A percentile compares a stretch with the other conserved stretches of the same genome.
Evolutionary conservation across 164 flowering plant genomes (phyloP).

Genomic region (Tetracentron sinense): DNA sequence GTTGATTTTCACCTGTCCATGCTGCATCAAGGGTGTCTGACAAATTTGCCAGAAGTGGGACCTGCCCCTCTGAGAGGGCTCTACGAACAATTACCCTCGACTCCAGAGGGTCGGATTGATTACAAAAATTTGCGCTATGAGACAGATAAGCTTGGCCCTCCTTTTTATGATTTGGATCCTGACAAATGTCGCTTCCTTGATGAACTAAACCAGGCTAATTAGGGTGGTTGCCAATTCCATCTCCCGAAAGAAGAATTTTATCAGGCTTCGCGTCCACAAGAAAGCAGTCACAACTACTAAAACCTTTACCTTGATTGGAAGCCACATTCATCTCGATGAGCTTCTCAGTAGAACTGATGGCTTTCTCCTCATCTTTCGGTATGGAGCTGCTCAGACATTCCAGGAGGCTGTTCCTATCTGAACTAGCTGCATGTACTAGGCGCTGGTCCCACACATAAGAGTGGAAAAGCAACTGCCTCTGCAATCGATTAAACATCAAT

Average conservation of each 20-base stretch:
- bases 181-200: slow-evolving; percentile 20
- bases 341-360: slow-evolving; percentile 28
- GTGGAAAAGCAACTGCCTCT: slow-evolving; percentile 75
- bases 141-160: slow-evolving; percentile 21
- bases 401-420: slow-evolving; percentile 23
- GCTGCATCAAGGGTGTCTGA: slow-evolving; percentile 92
- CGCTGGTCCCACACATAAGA: slow-evolving; percentile 89
- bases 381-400: slow-evolving; percentile 19
- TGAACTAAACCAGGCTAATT: slow-evolving; percentile 16
- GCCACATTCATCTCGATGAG: slow-evolving; percentile 23
- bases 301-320: slow-evolving; percentile 18
- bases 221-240: slow-evolving; percentile 13
- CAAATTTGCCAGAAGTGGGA: slow-evolving; percentile 44
- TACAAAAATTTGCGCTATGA: slow-evolving; percentile 18
- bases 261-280: slow-evolving; percentile 27
- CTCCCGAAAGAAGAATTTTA: slow-evolving; percentile 24
- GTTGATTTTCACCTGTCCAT: slow-evolving; percentile 80
- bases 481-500: slow-evolving; percentile 70
- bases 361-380: slow-evolving; percentile 35
- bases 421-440: slow-evolving; percentile 52
- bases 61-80: slow-evolving; percentile 65
- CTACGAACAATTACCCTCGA: slow-evolving; percentile 38
- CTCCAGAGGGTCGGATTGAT: slow-evolving; percentile 32
- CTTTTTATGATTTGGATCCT: slow-evolving; percentile 16
- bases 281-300: slow-evolving; percentile 30